Percentiles rank a stretch among this genome's conserved stretches.
Evolutionary conservation across 2,329 filamentous ascomycete genomes (phyloP).

Genomic region (Ophiostoma ips): DNA sequence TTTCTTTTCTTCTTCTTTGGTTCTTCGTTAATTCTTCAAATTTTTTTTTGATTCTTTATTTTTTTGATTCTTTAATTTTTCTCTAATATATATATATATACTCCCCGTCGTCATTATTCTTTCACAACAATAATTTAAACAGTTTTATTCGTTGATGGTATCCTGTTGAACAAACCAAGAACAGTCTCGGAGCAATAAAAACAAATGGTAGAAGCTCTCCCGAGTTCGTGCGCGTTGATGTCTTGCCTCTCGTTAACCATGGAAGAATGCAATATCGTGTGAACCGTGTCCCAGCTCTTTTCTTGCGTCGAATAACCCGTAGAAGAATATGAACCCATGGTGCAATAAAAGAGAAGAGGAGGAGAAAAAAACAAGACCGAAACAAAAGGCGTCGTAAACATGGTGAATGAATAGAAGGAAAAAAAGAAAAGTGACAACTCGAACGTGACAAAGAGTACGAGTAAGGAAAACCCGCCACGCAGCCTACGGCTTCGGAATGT

Average conservation of each 20-base stretch:
- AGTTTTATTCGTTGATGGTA: background rate
- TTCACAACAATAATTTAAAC: background rate
- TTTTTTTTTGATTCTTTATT: no score
- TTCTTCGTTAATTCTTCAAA: no score
- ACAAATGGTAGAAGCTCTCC: no score
- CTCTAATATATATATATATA: no score
- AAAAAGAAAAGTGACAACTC: background rate
- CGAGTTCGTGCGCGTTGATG: background rate
- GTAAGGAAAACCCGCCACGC: no score
- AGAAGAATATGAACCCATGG: no score
- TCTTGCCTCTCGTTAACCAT: slow-evolving; percentile 1
- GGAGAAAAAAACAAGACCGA: no score
- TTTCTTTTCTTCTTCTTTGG: no score
- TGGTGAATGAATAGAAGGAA: background rate
- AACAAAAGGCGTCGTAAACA: background rate
- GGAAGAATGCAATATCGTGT: background rate
- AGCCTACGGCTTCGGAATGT: slow-evolving; percentile 77
- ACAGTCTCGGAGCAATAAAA: background rate
- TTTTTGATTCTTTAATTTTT: no score
- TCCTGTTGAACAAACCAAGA: slow-evolving; percentile 8
- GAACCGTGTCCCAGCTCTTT: background rate
- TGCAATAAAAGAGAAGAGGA: no score
- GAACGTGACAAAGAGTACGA: background rate
- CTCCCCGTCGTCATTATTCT: no score
- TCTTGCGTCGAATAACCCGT: background rate